Percentiles rank a stretch among this genome's conserved stretches.
phyloP scores from a whole-genome alignment of 176 grass and related monocot genomes.

The Otatea glauca region DNA sequence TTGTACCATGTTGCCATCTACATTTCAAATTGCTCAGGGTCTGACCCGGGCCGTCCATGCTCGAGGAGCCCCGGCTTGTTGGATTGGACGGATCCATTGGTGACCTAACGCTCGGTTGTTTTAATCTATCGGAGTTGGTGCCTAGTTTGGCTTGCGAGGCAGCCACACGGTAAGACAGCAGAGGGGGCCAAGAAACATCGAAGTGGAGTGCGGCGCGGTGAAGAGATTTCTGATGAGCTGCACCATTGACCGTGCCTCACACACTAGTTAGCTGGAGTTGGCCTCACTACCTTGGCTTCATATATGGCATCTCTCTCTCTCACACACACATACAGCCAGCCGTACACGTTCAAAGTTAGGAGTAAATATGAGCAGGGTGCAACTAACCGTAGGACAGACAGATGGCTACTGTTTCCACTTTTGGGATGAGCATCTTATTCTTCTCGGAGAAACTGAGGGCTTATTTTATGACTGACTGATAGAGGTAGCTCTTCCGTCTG shows the following conservation, averaged over 20 bases:
- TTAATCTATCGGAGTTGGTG: conserved; percentile 21
- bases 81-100: conserved; percentile 27
- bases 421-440: not conserved
- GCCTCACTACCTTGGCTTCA: conserved; percentile 16
- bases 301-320: no score
- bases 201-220: conserved; percentile 20
- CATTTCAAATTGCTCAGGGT: not conserved
- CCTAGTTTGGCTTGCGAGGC: not conserved
- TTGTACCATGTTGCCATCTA: no score
- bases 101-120: conserved; percentile 5
- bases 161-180: not conserved
- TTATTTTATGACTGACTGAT: not conserved
- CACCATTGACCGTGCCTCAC: conserved; percentile 52
- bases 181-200: not conserved
- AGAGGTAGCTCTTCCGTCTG: not conserved
- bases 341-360: not conserved
- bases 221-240: conserved; percentile 56
- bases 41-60: conserved; percentile 10
- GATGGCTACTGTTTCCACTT: not conserved
- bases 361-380: conserved; percentile 7
- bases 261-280: conserved; percentile 36
- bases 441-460: not conserved
- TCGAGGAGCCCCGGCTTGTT: no score
- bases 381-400: not conserved
- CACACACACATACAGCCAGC: not conserved